Evolutionary conservation across 2,329 filamentous ascomycete genomes (phyloP).

Genomic region (Pseudocercospora fuligena): DNA sequence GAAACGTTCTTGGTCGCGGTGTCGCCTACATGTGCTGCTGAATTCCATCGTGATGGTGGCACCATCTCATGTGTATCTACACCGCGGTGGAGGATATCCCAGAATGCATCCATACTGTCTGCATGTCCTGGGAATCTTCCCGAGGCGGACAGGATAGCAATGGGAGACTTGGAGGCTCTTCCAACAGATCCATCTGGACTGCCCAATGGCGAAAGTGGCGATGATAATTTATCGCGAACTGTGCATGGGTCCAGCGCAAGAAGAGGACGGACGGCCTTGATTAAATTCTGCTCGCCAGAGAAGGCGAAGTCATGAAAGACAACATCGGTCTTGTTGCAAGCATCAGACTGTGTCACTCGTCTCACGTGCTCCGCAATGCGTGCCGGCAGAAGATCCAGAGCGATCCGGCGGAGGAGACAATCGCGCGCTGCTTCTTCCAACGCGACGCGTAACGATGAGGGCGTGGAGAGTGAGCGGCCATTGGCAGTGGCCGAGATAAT

Average conservation of each 20-base stretch:
- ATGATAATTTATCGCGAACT: not conserved
- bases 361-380: slow-evolving; percentile 13
- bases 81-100: slow-evolving; percentile 30
- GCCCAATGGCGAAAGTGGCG: not conserved
- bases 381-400: slow-evolving; percentile 12
- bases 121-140: slow-evolving; percentile 32
- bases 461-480: not conserved
- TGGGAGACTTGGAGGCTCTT: slow-evolving; percentile 15
- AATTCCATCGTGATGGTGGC: slow-evolving; percentile 39
- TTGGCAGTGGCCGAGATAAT: slow-evolving; percentile 17
- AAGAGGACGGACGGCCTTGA: slow-evolving; percentile 11
- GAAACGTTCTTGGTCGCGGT: slow-evolving; percentile 37
- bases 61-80: slow-evolving; percentile 26
- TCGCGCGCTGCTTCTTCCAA: slow-evolving; percentile 19
- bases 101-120: slow-evolving; percentile 31
- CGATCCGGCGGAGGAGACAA: slow-evolving; percentile 17
- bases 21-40: slow-evolving; percentile 45
- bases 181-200: slow-evolving; percentile 1
- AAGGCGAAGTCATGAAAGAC: slow-evolving; percentile 14
- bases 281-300: slow-evolving; percentile 11
- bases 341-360: not conserved
- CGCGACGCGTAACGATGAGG: slow-evolving; percentile 7
- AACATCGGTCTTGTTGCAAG: slow-evolving; percentile 10
- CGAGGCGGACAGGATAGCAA: slow-evolving; percentile 38
- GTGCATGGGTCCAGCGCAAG: slow-evolving; percentile 2